These are phyloP conservation scores for Penicillium simplicissimum DNA, from an alignment of 495 filamentous ascomycete species.

Conservation along the genomic window DNA sequence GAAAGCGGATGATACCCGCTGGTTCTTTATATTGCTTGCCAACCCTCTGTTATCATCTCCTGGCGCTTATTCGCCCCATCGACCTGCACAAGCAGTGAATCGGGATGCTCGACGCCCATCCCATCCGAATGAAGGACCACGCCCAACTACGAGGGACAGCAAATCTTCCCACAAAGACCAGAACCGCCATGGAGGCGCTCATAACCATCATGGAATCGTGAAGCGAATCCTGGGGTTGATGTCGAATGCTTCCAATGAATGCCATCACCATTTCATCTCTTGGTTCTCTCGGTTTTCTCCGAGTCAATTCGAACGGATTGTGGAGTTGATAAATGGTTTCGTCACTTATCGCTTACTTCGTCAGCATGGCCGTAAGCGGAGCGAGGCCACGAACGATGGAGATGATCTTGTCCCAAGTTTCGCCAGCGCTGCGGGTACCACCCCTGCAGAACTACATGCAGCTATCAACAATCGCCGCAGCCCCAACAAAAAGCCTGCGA, in stretches of 20 bases:
- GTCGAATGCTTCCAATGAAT: constrained; percentile 71
- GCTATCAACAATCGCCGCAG: constrained; percentile 70
- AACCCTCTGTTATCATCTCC: constrained; percentile 70
- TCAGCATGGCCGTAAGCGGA: constrained; percentile 68
- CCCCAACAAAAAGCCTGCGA: constrained; percentile 44
- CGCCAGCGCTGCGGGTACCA: constrained; percentile 57
- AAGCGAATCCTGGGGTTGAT: constrained; percentile 83
- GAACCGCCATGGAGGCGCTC: constrained; percentile 37
- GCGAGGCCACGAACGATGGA: constrained; percentile 52
- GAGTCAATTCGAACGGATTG: constrained; percentile 65
- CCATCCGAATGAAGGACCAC: constrained; percentile 24
- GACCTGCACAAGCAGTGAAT: constrained; percentile 10
- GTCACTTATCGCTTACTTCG: constrained; percentile 79
- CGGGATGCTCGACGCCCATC: constrained; percentile 35
- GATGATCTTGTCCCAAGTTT: constrained; percentile 72
- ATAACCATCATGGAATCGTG: constrained; percentile 76
- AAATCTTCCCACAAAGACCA: constrained; percentile 24
- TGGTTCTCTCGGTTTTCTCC: constrained; percentile 80
- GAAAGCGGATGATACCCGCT: constrained; percentile 70
- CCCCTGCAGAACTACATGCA: constrained; percentile 73
- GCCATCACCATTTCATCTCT: constrained; percentile 79
- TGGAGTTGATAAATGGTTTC: constrained; percentile 77
- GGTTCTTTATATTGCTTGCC: constrained; percentile 79
- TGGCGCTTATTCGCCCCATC: constrained; percentile 10
- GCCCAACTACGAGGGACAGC: constrained; percentile 22